Conservation (phyloP, 2,329 filamentous ascomycete genomes). For the Fusarium pseudoanthophilum region DNA sequence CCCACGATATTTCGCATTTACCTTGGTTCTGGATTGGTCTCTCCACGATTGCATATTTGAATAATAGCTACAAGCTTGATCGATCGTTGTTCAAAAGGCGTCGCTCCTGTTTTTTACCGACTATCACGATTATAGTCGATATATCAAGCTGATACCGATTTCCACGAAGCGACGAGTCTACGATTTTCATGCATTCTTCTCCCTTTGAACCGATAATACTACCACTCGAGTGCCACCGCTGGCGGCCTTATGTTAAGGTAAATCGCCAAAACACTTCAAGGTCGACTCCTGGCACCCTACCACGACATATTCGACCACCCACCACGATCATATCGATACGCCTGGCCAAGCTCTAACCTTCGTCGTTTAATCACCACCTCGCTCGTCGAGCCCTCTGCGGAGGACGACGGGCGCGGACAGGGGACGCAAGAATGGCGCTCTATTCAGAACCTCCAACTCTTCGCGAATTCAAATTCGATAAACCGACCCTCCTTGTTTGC, state of each 20-base stretch:
- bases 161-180: not conserved
- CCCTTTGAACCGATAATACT: slow-evolving; percentile 20
- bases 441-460: slow-evolving; percentile 65
- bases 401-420: slow-evolving; percentile 68
- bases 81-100: slow-evolving; percentile 3
- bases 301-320: slow-evolving; percentile 21
- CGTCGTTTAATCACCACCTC: slow-evolving; percentile 44
- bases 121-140: not conserved
- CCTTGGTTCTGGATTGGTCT: not conserved
- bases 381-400: slow-evolving; percentile 69
- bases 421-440: slow-evolving; percentile 60
- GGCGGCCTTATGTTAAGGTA: slow-evolving; percentile 41
- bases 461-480: slow-evolving; percentile 67
- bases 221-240: slow-evolving; percentile 32
- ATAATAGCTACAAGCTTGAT: slow-evolving; percentile 1
- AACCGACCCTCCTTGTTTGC: slow-evolving; percentile 92
- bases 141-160: slow-evolving; percentile 1
- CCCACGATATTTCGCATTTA: slow-evolving; percentile 1
- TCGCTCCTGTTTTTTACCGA: not conserved
- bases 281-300: slow-evolving; percentile 10
- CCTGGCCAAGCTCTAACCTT: slow-evolving; percentile 22
- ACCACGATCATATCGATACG: slow-evolving; percentile 5
- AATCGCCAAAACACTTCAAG: slow-evolving; percentile 25
- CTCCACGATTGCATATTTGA: slow-evolving; percentile 14
- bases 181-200: slow-evolving; percentile 44